Percentiles rank a stretch among this genome's conserved stretches.
phyloP scores from a whole-genome alignment of 805 yeast species.

The Nakazawaea ambrosiae region DNA sequence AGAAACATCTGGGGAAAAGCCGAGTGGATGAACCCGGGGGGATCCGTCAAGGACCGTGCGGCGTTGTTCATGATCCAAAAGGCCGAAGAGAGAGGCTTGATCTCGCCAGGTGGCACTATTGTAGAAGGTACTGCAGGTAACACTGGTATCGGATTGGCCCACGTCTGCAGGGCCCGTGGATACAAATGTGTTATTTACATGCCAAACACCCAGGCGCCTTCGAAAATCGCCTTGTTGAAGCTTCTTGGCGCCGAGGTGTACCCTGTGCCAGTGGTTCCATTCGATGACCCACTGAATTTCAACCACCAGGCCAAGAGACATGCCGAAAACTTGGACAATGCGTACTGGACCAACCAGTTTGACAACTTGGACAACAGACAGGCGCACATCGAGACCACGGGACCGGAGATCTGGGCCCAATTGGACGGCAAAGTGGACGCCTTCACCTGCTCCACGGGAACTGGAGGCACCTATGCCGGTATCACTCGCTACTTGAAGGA shows the following conservation, averaged over 20 bases:
- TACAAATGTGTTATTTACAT: conserved; percentile 81
- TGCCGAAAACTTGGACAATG: conserved; percentile 68
- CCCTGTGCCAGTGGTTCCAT: conserved; percentile 86
- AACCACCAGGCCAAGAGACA: conserved; percentile 84
- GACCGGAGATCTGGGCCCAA: conserved; percentile 90
- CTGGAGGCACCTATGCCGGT: conserved; percentile 92
- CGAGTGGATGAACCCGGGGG: conserved; percentile 91
- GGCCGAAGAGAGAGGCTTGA: conserved; percentile 63
- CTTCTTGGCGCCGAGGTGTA: conserved; percentile 79
- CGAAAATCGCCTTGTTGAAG: conserved; percentile 67
- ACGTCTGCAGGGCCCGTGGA: conserved; percentile 73
- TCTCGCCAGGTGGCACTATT: conserved; percentile 75
- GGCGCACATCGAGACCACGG: conserved; percentile 85
- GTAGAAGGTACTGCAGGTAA: conserved; percentile 95
- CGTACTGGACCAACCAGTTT: conserved; percentile 91
- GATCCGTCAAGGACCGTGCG: conserved; percentile 87
- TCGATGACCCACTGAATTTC: conserved; percentile 74
- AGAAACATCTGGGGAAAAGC: conserved; percentile 84
- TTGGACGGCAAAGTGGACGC: conserved; percentile 72
- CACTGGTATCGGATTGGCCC: conserved; percentile 91
- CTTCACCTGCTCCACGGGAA: conserved; percentile 87
- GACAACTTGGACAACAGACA: conserved; percentile 84
- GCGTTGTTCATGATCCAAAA: conserved; percentile 71
- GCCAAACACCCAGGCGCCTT: conserved; percentile 85
- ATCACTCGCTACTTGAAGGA: conserved; percentile 70